These are phyloP conservation scores for Curvularia hawaiiensis DNA, from an alignment of 2,329 filamentous ascomycete species.

Conservation along the genomic window DNA sequence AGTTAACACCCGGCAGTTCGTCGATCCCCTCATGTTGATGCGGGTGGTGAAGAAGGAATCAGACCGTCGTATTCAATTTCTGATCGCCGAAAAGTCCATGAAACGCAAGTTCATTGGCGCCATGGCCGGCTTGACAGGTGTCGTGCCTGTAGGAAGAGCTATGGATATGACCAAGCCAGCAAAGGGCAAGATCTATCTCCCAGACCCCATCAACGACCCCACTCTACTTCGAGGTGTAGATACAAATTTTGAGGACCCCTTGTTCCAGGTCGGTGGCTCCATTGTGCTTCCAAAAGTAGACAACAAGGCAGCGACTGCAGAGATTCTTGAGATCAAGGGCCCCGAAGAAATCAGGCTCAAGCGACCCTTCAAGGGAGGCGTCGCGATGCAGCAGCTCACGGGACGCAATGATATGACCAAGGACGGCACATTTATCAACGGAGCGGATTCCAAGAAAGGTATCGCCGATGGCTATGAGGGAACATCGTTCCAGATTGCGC, in stretches of 20 bases:
- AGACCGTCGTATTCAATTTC: constrained; percentile 84
- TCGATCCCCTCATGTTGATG: constrained; percentile 93
- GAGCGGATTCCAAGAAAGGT: constrained; percentile 59
- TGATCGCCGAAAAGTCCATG: constrained; percentile 96
- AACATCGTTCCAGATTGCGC: constrained; percentile 83
- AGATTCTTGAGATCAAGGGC: constrained; percentile 80
- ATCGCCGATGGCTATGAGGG: constrained; percentile 67
- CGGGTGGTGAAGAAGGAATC: constrained; percentile 86
- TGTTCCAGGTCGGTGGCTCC: constrained; percentile 67
- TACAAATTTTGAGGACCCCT: constrained; percentile 75
- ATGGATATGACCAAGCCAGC: constrained; percentile 86
- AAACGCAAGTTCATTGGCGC: constrained; percentile 86
- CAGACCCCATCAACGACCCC: constrained; percentile 84
- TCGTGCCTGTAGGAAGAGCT: constrained; percentile 90
- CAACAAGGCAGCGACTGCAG: constrained; percentile 78
- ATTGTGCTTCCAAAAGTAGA: constrained; percentile 86
- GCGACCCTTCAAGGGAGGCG: constrained; percentile 79
- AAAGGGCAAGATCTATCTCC: constrained; percentile 81
- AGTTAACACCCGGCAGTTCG: constrained; percentile 66
- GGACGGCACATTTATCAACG: constrained; percentile 66
- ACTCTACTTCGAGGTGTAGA: constrained; percentile 78
- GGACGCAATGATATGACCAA: constrained; percentile 74
- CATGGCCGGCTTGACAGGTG: constrained; percentile 81
- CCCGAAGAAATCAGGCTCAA: constrained; percentile 84
- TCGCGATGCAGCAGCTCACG: constrained; percentile 80